Percentiles rank a stretch among this genome's conserved stretches.
These are phyloP conservation scores for Mycena filopes DNA, from an alignment of 768 basidiomycete genomes.

Conservation along the genomic window DNA sequence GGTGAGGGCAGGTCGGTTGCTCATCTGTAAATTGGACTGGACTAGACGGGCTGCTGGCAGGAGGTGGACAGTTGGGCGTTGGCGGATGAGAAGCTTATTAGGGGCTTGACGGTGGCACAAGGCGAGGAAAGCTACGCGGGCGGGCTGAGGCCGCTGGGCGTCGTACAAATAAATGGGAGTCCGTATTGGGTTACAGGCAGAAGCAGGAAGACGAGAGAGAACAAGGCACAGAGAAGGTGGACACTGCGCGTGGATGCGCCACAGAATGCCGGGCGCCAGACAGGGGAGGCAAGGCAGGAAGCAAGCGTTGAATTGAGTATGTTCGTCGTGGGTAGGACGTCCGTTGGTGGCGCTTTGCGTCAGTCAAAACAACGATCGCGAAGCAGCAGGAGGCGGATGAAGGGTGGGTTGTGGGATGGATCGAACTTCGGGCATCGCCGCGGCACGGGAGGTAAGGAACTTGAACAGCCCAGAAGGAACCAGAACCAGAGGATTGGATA, in stretches of 20 bases:
- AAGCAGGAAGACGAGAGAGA: no score
- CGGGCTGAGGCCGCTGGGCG: background rate
- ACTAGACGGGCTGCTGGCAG: no score
- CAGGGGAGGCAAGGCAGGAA: background rate
- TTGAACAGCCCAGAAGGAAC: no score
- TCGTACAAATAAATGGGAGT: no score
- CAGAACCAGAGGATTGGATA: background rate
- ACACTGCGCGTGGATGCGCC: no score
- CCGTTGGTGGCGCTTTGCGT: background rate
- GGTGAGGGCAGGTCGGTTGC: no score
- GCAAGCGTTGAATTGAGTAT: no score
- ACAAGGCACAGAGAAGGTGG: background rate
- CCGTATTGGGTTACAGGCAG: no score
- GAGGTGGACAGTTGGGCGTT: background rate
- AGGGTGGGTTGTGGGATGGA: background rate
- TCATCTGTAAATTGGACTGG: no score
- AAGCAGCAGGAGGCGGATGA: background rate
- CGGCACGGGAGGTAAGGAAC: background rate
- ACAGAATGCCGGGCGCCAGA: background rate
- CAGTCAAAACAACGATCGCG: background rate
- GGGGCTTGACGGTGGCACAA: conserved; percentile 3
- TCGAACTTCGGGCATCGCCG: background rate
- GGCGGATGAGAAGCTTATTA: background rate
- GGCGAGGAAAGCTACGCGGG: background rate
- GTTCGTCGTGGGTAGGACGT: background rate